Base-by-base conservation (phyloP, 2,329 filamentous ascomycete genomes). In the Aspergillus persii region DNA sequence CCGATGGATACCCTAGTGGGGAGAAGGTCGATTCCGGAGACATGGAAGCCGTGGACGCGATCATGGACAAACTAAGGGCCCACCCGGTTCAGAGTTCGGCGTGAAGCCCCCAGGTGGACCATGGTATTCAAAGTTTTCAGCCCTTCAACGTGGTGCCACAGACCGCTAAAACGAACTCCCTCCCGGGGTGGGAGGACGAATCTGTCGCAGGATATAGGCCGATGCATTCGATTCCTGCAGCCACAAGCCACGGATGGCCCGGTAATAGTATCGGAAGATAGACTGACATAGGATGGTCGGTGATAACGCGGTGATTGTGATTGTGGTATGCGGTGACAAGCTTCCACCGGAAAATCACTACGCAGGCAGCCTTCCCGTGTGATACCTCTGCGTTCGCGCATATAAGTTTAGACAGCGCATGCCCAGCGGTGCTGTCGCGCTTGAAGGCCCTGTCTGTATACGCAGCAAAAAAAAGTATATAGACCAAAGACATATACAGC, bases 1-100 rank as follows among this genome's bases (percentile, higher is more conserved):
- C 87, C 23, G 84, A 85, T 68, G 75, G 79, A 51, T 84, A 86
- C 53, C 83, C 86, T 70, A 74, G 75, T 1, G 80, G 82, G 31
- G 80, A 82, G 31, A 87, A 86, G 66, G 78, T 94, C n/a, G 90
- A 96, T 71, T 92, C 94, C 0, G 80, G 78, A 23, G 87, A 97
- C 74, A 98, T 98, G 95, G 90, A 92, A 55, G 87, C 86, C 7
- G 87, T 96, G 46, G 91, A 97, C 75, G 79, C 76, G 31, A 78
- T 96, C 52, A 91, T 96, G 73, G 80, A 85, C 54, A 84, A 80
- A 36, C 77, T 96, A 61, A 86, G 84, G 68, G 81, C 86, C 52
- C 71, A 72, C 55, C 62, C 66, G 15, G 62, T 69, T 11, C 62
- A 63, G 29, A 52, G 63, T 15, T 73, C 69, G n/a, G 67, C 68